Conservation (phyloP, 768 basidiomycete genomes). For the Boletus vinaceobasis region DNA sequence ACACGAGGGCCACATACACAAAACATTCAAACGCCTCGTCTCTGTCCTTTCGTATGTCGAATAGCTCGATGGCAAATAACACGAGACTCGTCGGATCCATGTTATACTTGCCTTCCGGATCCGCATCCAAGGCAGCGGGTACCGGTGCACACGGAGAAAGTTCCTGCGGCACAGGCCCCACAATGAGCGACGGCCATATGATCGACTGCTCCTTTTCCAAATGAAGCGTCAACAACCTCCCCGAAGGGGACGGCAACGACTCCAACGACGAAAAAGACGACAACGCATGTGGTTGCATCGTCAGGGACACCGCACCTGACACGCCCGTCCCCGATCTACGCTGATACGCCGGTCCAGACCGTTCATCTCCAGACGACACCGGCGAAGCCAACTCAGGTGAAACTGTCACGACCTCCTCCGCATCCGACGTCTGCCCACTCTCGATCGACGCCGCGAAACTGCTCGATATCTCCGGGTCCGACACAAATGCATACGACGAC, state of each 20-base stretch:
- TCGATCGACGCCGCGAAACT: constrained; percentile 82
- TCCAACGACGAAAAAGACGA: constrained; percentile 82
- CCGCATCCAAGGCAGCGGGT: constrained; percentile 50
- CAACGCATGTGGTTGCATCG: constrained; percentile 47
- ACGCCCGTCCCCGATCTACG: constrained; percentile 26
- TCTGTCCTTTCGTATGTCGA: constrained; percentile 70
- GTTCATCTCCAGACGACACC: constrained; percentile 55
- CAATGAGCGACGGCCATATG: constrained; percentile 80
- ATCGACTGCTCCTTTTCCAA: constrained; percentile 75
- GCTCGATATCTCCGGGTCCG: constrained; percentile 83
- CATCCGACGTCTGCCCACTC: constrained; percentile 68
- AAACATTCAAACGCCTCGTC: constrained; percentile 82
- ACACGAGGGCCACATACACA: constrained; percentile 45
- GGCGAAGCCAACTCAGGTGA: constrained; percentile 66
- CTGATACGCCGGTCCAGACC: constrained; percentile 18
- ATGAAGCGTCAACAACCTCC: constrained; percentile 73
- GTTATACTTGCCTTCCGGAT: constrained; percentile 62
- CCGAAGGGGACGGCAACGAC: constrained; percentile 57
- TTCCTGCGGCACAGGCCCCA: constrained; percentile 65
- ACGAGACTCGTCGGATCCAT: constrained; percentile 85
- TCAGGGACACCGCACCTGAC: constrained; percentile 59
- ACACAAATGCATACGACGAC: constrained; percentile 78
- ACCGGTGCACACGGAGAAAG: constrained; percentile 51
- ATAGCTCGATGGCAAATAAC: constrained; percentile 64
- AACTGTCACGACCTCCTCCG: constrained; percentile 53